Percentiles rank a stretch among this genome's conserved stretches.
These are phyloP conservation scores for Metahyphopichia silvanorum DNA, from an alignment of 805 yeast species.

Conservation along the genomic window DNA sequence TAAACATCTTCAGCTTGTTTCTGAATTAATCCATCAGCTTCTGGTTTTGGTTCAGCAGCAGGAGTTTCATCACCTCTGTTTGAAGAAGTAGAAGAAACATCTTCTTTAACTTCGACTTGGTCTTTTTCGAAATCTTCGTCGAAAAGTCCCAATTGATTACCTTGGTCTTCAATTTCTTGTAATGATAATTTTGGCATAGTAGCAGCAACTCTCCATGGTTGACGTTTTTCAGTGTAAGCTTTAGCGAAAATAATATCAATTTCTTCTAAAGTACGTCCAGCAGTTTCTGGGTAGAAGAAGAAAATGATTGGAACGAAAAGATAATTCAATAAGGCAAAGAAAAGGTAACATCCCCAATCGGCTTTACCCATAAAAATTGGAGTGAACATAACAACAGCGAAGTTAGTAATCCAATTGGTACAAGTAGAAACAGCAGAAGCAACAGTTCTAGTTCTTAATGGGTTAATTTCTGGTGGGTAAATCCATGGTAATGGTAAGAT, in stretches of 20 bases:
- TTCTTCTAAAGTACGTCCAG: constrained; percentile 33
- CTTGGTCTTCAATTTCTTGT: constrained; percentile 53
- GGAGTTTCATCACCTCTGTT: neutral
- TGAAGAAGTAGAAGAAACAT: neutral
- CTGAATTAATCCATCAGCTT: too few species aligned
- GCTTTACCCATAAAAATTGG: constrained; percentile 30
- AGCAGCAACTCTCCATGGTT: constrained; percentile 56
- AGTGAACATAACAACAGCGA: constrained; percentile 16
- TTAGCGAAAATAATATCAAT: constrained; percentile 53
- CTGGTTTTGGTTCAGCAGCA: neutral
- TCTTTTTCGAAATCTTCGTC: constrained; percentile 32
- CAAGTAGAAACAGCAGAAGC: constrained; percentile 21
- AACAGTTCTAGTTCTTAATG: constrained; percentile 29
- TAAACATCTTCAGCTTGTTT: too few species aligned
- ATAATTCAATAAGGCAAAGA: constrained; percentile 24
- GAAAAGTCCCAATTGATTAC: constrained; percentile 49
- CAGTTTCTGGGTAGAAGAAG: constrained; percentile 27
- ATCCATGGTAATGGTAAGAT: constrained; percentile 25
- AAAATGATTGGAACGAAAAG: constrained; percentile 19
- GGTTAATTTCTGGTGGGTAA: constrained; percentile 29
- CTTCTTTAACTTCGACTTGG: constrained; percentile 14
- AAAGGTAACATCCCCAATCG: constrained; percentile 33
- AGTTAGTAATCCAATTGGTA: constrained; percentile 11
- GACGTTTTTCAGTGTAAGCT: constrained; percentile 49
- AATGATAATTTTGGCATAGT: constrained; percentile 50